Base-by-base conservation (phyloP, 148 eudicot genomes). In the Nepenthes gracilis region DNA sequence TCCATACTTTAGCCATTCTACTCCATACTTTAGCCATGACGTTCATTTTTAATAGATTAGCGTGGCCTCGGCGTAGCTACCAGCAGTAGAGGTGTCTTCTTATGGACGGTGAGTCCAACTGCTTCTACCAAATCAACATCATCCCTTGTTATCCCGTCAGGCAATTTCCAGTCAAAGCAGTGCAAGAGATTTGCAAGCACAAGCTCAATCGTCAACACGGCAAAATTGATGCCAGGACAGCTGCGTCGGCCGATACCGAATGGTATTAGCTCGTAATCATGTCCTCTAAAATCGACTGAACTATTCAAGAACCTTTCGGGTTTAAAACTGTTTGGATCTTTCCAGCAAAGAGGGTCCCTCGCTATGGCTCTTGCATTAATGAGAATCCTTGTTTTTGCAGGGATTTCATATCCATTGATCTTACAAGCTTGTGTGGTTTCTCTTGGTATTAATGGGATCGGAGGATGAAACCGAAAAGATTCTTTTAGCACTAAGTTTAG, bases 191-290 rank as follows among this genome's bases (percentile, higher is more conserved):
- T 73, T 45, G 72, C 78, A 23, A 75, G 54, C 13, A 54, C 71
- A 15, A 75, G 57, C 62, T 75, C 68, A 15, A 6, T 47, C 13
- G 9, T 51, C n/a, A 50, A 64, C 12, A 60, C 60, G 35, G 69
- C 70, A 51, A 76, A 80, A 15, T 51, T 52, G 33, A 70, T 62
- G 6, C 78, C 78, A 2, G 80, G 83, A 47, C 78, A 80, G 1
- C 55, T 56, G 60, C 75, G 60, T 64, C 80, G 54, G 0, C 83
- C 78, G 0, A 73, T 58, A 36, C 83, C 80, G 62, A 80, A 80
- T 6, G 80, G 78, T 37, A 76, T 64, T 6, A 73, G 57, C 1
- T 70, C 45, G 33, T 70, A 80, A 14, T 73, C 61, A 2, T 53
- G 43, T 60, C 78, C 80, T 51, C 64, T 70, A 35, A 53, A 73